Base-by-base conservation (phyloP, 106 monocot genomes). In the Dioscorea dumetorum region DNA sequence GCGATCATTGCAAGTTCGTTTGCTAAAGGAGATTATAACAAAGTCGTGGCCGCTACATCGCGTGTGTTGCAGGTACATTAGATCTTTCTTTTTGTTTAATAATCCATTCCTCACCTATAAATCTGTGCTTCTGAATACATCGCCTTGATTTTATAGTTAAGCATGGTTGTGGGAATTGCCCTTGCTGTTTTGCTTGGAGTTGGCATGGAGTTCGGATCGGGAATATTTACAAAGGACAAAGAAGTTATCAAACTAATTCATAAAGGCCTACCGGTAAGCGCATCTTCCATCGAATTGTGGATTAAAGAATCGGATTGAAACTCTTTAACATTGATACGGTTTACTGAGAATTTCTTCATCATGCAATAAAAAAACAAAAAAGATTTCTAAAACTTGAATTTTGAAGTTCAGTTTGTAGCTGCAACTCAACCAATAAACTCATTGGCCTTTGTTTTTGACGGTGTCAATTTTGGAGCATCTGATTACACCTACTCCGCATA, bases 1-100 rank as follows among this genome's bases (percentile, higher is more conserved):
- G 84, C 95, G 52, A 84, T 95, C 49, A 70, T 95, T 34, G 95
- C 95, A 22, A 76, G 74, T 63, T 81, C 91, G 62, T 95, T 95
- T 81, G 88, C 91, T 22, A 82, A 67, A 76, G 81, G 74, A 52
- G 91, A 95, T 68, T 50, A 72, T 12, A 54, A 71, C 33, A 91
- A 80, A 69, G 79, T 74, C 19, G 73, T 78, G 17, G 70, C 66
- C 11, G 61, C 82, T 41, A 73, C 95, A 10, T 69, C 91, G 60
- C 85, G 95, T 20, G 91, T 95, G 24, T 49, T 95, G 41, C 95
- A 95, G 88, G 92, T 93, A 32, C 18, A 16, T 61, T 9, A 58
- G 4, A 28, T 71, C 17, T 24, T 22, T 2, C 28, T 15, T 5
- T 9, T 11, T 28, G 1, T 2, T 9, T 11, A 49, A 48, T 19